Evolutionary conservation across 2,329 filamentous ascomycete species (phyloP).

Genomic region (Colletotrichum sp.): DNA sequence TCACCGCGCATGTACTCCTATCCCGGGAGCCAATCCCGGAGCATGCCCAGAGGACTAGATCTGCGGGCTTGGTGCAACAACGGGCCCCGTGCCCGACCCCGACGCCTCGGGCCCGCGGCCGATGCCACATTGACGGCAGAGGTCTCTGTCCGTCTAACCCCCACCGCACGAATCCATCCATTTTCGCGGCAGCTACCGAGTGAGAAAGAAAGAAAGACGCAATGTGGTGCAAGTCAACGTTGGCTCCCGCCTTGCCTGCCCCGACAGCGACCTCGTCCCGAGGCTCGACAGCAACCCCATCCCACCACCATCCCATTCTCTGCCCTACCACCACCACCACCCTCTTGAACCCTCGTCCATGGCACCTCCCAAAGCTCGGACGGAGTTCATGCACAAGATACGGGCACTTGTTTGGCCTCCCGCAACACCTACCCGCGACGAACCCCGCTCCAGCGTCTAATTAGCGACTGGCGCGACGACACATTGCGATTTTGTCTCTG

Average conservation of each 20-base stretch:
- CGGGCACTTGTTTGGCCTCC: not conserved
- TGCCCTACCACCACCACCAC: not conserved
- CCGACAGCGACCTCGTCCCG: not conserved
- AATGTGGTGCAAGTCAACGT: not conserved
- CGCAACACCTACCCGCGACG: not conserved
- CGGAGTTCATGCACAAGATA: not conserved
- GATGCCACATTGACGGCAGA: not conserved
- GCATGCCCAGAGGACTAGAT: not conserved
- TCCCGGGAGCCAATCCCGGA: not conserved
- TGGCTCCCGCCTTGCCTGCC: not conserved
- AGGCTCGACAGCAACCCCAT: not conserved
- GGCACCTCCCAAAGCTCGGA: not conserved
- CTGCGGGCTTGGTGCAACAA: not conserved
- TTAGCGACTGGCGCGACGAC: not conserved
- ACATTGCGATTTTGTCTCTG: not conserved
- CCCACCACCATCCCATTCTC: not conserved
- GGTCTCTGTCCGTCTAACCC: not conserved
- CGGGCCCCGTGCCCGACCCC: not conserved
- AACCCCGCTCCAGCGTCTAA: not conserved
- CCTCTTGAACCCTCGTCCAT: not conserved
- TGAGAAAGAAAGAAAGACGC: not conserved
- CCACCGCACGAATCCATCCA: not conserved
- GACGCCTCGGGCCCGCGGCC: not conserved
- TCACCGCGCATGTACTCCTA: not conserved
- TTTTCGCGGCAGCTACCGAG: not conserved